phyloP scores from a whole-genome alignment of 1,284 basidiomycete species.

The Puccinia novopanici region DNA sequence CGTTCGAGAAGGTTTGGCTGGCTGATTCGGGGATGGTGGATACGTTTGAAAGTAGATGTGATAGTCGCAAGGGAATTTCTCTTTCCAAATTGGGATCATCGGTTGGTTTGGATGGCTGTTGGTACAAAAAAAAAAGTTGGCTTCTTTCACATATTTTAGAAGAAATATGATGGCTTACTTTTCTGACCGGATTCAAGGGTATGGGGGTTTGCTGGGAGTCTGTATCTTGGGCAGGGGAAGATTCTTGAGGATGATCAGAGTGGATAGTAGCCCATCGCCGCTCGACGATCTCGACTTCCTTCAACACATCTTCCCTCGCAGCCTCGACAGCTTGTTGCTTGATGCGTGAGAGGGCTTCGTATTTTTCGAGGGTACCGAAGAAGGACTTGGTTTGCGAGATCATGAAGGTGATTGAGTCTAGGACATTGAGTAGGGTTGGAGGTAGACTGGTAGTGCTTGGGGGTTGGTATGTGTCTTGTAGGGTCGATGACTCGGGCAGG shows the following conservation, averaged over 20 bases:
- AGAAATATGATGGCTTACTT: conserved; percentile 30
- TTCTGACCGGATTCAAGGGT: conserved; percentile 38
- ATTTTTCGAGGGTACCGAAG: conserved; percentile 36
- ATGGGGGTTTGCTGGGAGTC: neutral
- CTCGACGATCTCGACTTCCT: conserved; percentile 30
- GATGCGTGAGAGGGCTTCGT: conserved; percentile 23
- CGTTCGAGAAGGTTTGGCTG: neutral
- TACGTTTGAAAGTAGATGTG: conserved; percentile 43
- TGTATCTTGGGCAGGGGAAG: neutral
- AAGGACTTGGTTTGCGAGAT: conserved; percentile 45
- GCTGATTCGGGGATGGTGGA: conserved; percentile 47
- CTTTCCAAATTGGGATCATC: conserved; percentile 40
- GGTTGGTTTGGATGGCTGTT: conserved; percentile 38
- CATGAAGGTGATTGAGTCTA: conserved; percentile 46
- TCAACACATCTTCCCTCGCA: conserved; percentile 26
- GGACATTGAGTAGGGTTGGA: conserved; percentile 28
- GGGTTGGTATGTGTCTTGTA: neutral
- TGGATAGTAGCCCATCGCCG: neutral
- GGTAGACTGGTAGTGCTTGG: conserved; percentile 10
- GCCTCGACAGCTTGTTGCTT: neutral
- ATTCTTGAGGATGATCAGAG: neutral
- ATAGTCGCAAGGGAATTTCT: conserved; percentile 35
- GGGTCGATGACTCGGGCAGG: conserved; percentile 8
- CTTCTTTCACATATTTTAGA: neutral
- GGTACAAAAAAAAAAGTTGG: too few relatives aligned